Conservation (phyloP, 176 grass and related monocot species). For the Paspalum notatum region DNA sequence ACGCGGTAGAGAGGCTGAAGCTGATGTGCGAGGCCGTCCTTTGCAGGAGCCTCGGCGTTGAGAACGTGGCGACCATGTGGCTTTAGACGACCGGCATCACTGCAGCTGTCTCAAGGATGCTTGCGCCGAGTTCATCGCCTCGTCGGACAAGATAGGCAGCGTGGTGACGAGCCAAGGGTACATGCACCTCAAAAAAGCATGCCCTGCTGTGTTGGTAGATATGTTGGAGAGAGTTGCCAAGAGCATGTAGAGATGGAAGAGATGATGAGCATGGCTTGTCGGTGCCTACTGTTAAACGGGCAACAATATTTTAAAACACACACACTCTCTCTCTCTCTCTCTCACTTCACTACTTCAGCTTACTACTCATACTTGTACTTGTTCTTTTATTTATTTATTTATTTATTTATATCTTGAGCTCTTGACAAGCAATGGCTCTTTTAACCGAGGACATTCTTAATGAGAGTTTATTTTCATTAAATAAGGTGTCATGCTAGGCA, state of each 20-base stretch:
- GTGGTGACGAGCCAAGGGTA: not conserved
- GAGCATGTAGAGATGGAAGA: not conserved
- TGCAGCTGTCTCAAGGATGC: not conserved
- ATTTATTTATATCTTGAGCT: too few species aligned
- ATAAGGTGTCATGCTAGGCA: too few species aligned
- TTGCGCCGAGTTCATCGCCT: not conserved
- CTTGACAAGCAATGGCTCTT: too few species aligned
- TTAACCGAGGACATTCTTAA: too few species aligned
- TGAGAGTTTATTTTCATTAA: too few species aligned
- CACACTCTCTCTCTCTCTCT: too few species aligned
- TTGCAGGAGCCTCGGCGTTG: not conserved
- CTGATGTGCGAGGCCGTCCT: not conserved
- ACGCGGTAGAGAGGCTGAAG: not conserved
- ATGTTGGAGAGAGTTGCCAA: not conserved
- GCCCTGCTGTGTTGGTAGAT: not conserved
- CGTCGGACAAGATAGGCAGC: not conserved
- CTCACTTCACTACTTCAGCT: too few species aligned
- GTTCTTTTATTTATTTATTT: too few species aligned
- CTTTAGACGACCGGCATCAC: not conserved
- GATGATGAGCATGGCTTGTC: too few species aligned
- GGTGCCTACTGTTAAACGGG: too few species aligned
- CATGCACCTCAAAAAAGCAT: not conserved
- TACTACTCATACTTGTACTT: too few species aligned
- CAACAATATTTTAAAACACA: too few species aligned
- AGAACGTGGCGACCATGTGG: not conserved